These are phyloP conservation scores for Stipa capillata DNA, from an alignment of 176 grass and related monocot species.

Conservation along the genomic window DNA sequence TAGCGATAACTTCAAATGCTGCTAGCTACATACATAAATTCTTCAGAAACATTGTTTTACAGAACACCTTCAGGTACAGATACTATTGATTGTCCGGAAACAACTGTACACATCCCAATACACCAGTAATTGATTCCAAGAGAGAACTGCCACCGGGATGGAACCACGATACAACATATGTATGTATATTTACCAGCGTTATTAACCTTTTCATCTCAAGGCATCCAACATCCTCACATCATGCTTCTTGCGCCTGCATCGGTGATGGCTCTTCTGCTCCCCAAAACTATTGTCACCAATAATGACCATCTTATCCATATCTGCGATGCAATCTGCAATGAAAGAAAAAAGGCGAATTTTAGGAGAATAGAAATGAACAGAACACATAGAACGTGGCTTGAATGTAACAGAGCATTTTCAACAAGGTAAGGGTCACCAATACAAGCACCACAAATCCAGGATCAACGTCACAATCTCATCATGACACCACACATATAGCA, in stretches of 20 bases:
- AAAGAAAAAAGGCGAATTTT: not conserved
- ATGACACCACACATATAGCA: not conserved
- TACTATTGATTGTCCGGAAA: not conserved
- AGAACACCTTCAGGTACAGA: not conserved
- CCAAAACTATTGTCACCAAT: slow-evolving; percentile 46
- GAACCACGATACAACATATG: not conserved
- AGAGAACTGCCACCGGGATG: not conserved
- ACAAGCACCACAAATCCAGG: not conserved
- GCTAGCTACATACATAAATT: not conserved
- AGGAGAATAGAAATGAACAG: not conserved
- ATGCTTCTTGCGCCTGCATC: slow-evolving; percentile 60
- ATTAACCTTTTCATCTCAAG: slow-evolving; percentile 21
- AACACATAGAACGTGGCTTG: not conserved
- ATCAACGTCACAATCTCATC: not conserved
- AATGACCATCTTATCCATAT: slow-evolving; percentile 53
- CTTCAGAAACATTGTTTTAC: not conserved
- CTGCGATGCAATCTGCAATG: slow-evolving; percentile 24
- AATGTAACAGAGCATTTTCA: not conserved
- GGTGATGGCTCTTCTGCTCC: slow-evolving; percentile 71
- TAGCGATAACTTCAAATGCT: not conserved
- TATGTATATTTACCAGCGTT: not conserved
- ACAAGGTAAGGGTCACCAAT: not conserved
- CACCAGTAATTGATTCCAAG: not conserved
- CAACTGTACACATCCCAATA: not conserved
- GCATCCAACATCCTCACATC: slow-evolving; percentile 55